These are phyloP conservation scores for Flaveria sonorensis DNA, from an alignment of 129 eudicot species.

Conservation along the genomic window DNA sequence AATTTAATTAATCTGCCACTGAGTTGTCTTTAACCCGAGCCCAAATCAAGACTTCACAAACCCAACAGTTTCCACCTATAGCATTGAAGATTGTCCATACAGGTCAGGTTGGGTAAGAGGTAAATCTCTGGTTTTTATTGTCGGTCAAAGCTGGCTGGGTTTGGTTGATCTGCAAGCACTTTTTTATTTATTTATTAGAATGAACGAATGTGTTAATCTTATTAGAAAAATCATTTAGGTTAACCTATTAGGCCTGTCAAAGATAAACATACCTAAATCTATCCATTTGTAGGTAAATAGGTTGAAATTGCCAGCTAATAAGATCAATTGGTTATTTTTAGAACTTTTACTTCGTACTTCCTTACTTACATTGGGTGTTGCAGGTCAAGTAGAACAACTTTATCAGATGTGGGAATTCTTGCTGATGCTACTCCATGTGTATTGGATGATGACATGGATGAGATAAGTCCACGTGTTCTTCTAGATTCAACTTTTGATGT, in stretches of 20 bases:
- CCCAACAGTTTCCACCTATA: no score
- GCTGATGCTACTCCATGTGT: constrained; percentile 63
- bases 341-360: background rate
- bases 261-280: background rate
- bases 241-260: background rate
- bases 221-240: background rate
- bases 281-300: background rate
- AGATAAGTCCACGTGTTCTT: constrained; percentile 56
- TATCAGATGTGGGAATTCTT: constrained; percentile 72
- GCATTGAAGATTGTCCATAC: background rate
- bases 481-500: constrained; percentile 70
- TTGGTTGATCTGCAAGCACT: background rate
- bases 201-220: no score
- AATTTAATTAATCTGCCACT: no score
- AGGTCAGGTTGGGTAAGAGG: background rate
- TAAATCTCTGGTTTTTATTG: background rate
- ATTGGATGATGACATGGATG: constrained; percentile 61
- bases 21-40: no score
- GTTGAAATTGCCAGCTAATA: background rate
- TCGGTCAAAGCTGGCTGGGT: background rate
- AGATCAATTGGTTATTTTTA: background rate
- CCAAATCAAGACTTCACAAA: no score
- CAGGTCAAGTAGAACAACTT: constrained; percentile 97
- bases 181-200: background rate
- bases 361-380: constrained; percentile 35